phyloP scores from a whole-genome alignment of 2,329 filamentous ascomycete species.

The Aspergillus quadrilineatus region DNA sequence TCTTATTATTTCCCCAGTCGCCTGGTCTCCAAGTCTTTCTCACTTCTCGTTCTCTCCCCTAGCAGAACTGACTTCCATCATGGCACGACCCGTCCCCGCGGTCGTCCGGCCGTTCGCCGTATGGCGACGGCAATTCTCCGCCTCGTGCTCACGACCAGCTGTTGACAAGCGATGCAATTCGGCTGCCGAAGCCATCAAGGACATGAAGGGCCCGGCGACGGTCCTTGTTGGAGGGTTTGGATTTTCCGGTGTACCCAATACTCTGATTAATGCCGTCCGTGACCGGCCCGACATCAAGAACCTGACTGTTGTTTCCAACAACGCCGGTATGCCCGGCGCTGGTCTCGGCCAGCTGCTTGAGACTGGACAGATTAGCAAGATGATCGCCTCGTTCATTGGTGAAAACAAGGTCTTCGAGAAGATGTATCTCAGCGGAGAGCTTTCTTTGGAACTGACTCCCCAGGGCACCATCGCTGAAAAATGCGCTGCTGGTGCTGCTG shows the following conservation, averaged over 20 bases:
- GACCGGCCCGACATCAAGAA: conserved; percentile 56
- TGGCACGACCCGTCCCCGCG: conserved; percentile 31
- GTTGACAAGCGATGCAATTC: conserved; percentile 74
- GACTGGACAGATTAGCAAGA: conserved; percentile 69
- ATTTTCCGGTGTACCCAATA: conserved; percentile 59
- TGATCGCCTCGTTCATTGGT: conserved; percentile 75
- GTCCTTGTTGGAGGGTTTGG: conserved; percentile 77
- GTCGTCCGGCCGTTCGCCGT: conserved; percentile 32
- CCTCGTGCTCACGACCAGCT: conserved; percentile 60
- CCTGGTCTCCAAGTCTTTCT: conserved; percentile 13
- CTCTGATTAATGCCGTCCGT: conserved; percentile 63
- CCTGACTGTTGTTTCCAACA: conserved; percentile 80
- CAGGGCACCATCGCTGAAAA: conserved; percentile 88
- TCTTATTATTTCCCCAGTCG: conserved; percentile 14
- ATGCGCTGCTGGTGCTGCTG: conserved; percentile 78
- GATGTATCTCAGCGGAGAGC: conserved; percentile 80
- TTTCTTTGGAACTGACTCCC: conserved; percentile 84
- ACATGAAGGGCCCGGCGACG: conserved; percentile 67
- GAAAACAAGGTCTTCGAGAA: conserved; percentile 83
- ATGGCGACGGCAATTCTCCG: conserved; percentile 61
- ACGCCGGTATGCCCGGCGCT: conserved; percentile 69
- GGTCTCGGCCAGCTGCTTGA: conserved; percentile 71
- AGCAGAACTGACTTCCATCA: conserved; percentile 19
- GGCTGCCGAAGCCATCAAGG: conserved; percentile 68
- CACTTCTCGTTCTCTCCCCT: conserved; percentile 6